phyloP scores from a whole-genome alignment of 352 stramenopile species.

The Thalassiosira ordinaria region DNA sequence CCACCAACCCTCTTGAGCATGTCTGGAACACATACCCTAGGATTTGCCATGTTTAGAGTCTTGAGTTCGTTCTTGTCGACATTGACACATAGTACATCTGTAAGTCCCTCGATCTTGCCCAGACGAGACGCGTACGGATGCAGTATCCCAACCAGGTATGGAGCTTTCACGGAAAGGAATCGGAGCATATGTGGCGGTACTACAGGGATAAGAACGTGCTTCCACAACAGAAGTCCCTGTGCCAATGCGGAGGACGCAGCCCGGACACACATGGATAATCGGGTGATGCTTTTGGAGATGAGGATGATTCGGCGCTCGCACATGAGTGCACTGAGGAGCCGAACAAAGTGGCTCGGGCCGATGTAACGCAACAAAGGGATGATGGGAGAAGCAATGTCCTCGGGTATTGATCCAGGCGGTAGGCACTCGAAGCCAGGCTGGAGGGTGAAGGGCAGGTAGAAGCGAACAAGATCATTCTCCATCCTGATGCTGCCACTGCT shows the following conservation, averaged over 20 bases:
- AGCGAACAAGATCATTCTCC: slow-evolving; percentile 35
- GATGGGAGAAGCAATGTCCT: slow-evolving; percentile 55
- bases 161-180: slow-evolving; percentile 42
- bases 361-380: slow-evolving; percentile 59
- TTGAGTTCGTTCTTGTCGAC: slow-evolving; percentile 58
- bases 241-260: slow-evolving; percentile 46
- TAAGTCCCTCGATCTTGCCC: slow-evolving; percentile 39
- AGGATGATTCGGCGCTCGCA: slow-evolving; percentile 66
- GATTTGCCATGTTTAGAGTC: slow-evolving; percentile 58
- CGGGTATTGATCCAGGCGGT: slow-evolving; percentile 31
- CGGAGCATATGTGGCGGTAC: slow-evolving; percentile 55
- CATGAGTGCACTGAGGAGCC: slow-evolving; percentile 56
- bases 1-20: slow-evolving; percentile 36
- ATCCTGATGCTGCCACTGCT: slow-evolving; percentile 9
- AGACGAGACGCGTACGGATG: slow-evolving; percentile 29
- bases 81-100: slow-evolving; percentile 59
- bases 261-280: slow-evolving; percentile 50
- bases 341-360: slow-evolving; percentile 46
- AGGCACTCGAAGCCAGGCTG: slow-evolving; percentile 40
- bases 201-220: slow-evolving; percentile 60
- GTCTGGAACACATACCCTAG: slow-evolving; percentile 48
- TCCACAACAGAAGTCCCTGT: slow-evolving; percentile 59
- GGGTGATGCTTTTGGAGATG: slow-evolving; percentile 52
- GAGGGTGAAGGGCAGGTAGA: slow-evolving; percentile 32
- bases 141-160: slow-evolving; percentile 60